Base-by-base conservation (phyloP, 768 basidiomycete species). In the Scleroderma citrinum region DNA sequence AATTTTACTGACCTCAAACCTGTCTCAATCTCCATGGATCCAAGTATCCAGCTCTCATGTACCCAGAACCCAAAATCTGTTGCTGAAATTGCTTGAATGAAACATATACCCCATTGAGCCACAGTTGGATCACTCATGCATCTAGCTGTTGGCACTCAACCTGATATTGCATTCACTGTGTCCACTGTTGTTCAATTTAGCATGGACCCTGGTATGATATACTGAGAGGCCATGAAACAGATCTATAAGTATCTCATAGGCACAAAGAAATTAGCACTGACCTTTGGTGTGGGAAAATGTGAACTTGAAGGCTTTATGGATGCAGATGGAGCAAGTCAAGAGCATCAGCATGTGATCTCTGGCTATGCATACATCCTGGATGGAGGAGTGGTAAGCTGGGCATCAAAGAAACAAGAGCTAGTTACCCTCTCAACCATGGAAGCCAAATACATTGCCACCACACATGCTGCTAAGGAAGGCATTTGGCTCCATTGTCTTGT, bases 401-500 rank as follows among this genome's bases (percentile, higher is more conserved):
- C 55, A 13, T 65, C 68, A 1, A 69, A 68, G 53, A 59, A 62
- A 37, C 71, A 76, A 46, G 52, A 57, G 1, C 56, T 69, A 20
- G 56, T 71, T 10, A 58, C 67, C 6, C 60, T 70, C 5, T 74
- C 71, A 2, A 70, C 62, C 1, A 65, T 65, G 2, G 66, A 73
- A 49, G 59, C 63, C 3, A 66, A 74, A 52, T 72, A 70, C 48
- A 19, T 38, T 17, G 37, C 37, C 3, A 17, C 37, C 10, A 38
- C 19, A 54, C 65, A 72, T 46, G 59, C 31, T 32, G 31, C 31
- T 32, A 13, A 32, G 7, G 13, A 32, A 13, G 2, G 38, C 77
- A 7, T 57, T 71, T 16, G 61, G 64, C 46, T 57, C 75, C 13
- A 71, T 80, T 51, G 64, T 78, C n/a, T n/a, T n/a, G n/a, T n/a